phyloP scores from a whole-genome alignment of 2,329 filamentous ascomycete species.

The Aspergillus bombycis region DNA sequence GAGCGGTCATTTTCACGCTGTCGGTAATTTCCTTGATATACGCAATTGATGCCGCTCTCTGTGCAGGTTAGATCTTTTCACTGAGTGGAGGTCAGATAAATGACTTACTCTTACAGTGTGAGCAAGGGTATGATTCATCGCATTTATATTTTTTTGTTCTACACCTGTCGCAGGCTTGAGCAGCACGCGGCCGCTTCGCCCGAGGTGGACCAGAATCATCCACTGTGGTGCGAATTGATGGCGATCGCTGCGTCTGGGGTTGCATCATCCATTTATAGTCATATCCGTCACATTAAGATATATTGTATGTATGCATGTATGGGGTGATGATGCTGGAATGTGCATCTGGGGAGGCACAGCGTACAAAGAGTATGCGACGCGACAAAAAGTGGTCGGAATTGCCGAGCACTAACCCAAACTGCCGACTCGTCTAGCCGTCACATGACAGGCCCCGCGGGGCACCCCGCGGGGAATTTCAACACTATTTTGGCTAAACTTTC shows the following conservation, averaged over 20 bases:
- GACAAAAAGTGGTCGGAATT: conserved; percentile 22
- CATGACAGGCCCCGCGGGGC: conserved; percentile 19
- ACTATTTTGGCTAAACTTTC: not conserved
- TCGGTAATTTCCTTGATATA: conserved; percentile 39
- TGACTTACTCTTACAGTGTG: conserved; percentile 47
- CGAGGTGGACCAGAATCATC: conserved; percentile 27
- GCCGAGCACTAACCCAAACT: conserved; percentile 16
- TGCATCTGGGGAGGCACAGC: no score
- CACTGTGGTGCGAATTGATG: conserved; percentile 10
- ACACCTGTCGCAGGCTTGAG: conserved; percentile 52
- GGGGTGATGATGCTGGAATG: not conserved
- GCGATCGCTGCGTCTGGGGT: conserved; percentile 37
- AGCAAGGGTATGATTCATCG: conserved; percentile 50
- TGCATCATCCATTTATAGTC: conserved; percentile 33
- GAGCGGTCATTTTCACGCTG: conserved; percentile 34
- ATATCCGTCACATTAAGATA: conserved; percentile 1
- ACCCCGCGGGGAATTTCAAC: not conserved
- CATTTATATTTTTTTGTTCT: conserved; percentile 55
- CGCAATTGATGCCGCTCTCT: conserved; percentile 40
- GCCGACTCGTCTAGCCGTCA: conserved; percentile 6
- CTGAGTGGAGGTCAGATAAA: not conserved
- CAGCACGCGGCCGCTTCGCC: conserved; percentile 45
- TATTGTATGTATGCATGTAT: conserved; percentile 4
- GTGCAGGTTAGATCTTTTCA: not conserved
- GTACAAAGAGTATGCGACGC: not conserved